phyloP scores from a whole-genome alignment of 768 basidiomycete genomes.

The Heimioporus sp. region DNA sequence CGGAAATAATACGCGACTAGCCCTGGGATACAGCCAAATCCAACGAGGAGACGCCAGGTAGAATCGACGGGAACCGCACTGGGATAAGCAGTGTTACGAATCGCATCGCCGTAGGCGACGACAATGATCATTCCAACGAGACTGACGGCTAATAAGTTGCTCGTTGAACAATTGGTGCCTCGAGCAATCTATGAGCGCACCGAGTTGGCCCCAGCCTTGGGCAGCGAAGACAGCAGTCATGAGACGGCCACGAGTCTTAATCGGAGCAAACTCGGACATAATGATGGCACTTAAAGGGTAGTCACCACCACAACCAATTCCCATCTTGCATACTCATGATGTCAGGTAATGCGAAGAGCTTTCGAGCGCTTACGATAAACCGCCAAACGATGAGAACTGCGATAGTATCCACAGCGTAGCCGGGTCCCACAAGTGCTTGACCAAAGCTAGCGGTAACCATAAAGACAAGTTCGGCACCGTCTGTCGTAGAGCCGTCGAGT shows the following conservation, averaged over 20 bases:
- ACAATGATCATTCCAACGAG: constrained; percentile 64
- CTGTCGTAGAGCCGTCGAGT: constrained; percentile 21
- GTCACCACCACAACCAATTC: constrained; percentile 84
- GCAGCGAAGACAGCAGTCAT: constrained; percentile 85
- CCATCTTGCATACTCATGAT: constrained; percentile 44
- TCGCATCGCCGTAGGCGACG: constrained; percentile 57
- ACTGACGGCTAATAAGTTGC: constrained; percentile 48
- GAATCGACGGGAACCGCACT: constrained; percentile 59
- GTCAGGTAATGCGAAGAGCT: neutral
- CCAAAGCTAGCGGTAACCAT: constrained; percentile 77
- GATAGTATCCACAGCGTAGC: constrained; percentile 61
- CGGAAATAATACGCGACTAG: constrained; percentile 83
- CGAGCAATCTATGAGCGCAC: constrained; percentile 35
- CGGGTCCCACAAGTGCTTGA: constrained; percentile 69
- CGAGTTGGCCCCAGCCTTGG: constrained; percentile 89
- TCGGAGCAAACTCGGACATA: constrained; percentile 85
- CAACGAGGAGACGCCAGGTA: constrained; percentile 85
- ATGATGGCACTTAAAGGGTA: constrained; percentile 83
- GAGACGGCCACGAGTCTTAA: constrained; percentile 74
- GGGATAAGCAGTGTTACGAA: constrained; percentile 41
- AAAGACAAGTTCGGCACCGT: constrained; percentile 60
- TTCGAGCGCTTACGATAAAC: constrained; percentile 49
- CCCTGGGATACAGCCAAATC: constrained; percentile 80
- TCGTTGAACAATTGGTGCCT: neutral
- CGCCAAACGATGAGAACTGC: constrained; percentile 80